phyloP scores from a whole-genome alignment of 306 rosid species.

The Sicyos edulis region DNA sequence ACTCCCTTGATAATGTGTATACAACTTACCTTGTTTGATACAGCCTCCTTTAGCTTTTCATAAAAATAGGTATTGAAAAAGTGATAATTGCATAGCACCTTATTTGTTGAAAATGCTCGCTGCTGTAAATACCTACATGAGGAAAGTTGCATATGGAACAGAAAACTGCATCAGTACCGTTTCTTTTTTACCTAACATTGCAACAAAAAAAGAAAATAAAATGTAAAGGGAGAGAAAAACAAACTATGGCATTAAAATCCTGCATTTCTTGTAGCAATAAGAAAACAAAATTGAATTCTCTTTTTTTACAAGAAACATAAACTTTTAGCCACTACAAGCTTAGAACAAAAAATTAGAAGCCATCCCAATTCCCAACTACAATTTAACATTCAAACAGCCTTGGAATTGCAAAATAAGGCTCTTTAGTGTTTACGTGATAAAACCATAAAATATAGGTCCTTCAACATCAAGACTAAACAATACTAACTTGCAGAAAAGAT shows the following conservation, averaged over 20 bases:
- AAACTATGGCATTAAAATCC: neutral
- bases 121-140: slow-evolving; percentile 66
- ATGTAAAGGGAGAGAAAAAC: neutral
- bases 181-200: neutral
- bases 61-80: slow-evolving; percentile 88
- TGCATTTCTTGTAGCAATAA: neutral
- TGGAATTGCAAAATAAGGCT: neutral
- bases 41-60: slow-evolving; percentile 81
- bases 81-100: slow-evolving; percentile 53
- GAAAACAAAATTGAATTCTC: neutral
- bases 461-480: neutral
- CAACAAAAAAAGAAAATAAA: neutral
- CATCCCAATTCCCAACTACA: neutral
- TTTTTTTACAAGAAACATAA: too few species aligned
- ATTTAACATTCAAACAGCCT: too few species aligned
- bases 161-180: neutral
- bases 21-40: slow-evolving; percentile 56
- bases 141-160: slow-evolving; percentile 16
- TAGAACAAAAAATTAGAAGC: neutral
- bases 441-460: neutral
- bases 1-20: neutral
- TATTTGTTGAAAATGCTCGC: slow-evolving; percentile 50
- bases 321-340: neutral
- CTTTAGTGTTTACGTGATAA: neutral
- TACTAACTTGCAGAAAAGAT: too few species aligned